Conservation (phyloP, 768 basidiomycete genomes). For the Leccinum imitatum region DNA sequence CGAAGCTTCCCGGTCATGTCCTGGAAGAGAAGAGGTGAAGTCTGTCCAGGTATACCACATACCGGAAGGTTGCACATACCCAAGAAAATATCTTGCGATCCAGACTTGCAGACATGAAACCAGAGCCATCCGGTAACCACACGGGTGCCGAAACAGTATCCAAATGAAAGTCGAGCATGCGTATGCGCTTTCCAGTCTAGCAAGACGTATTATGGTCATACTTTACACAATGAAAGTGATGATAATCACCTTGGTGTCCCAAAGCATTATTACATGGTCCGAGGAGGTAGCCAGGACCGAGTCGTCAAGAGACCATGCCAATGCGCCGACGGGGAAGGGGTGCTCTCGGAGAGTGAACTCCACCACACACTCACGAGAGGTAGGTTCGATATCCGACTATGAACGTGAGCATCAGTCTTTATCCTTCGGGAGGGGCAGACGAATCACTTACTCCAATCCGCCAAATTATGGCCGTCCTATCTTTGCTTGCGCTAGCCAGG, state of each 20-base stretch:
- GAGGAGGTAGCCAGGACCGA: conserved; percentile 78
- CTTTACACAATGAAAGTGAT: not conserved
- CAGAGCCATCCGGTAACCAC: conserved; percentile 87
- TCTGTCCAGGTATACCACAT: not conserved
- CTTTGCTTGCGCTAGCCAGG: conserved; percentile 87
- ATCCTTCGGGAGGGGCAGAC: conserved; percentile 1
- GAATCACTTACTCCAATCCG: conserved; percentile 62
- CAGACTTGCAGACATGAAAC: conserved; percentile 86
- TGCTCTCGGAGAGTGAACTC: conserved; percentile 73
- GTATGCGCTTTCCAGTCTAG: conserved; percentile 75
- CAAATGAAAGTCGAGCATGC: too few relatives aligned
- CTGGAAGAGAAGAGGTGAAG: conserved; percentile 41
- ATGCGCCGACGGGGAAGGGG: conserved; percentile 69
- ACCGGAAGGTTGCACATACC: conserved; percentile 52
- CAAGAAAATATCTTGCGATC: conserved; percentile 83
- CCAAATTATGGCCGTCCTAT: conserved; percentile 90
- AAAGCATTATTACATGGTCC: conserved; percentile 81
- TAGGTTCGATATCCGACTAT: conserved; percentile 48
- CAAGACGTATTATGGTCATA: conserved; percentile 12
- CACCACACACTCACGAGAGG: conserved; percentile 57
- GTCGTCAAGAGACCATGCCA: conserved; percentile 95
- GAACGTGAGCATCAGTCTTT: conserved; percentile 4
- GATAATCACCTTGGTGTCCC: conserved; percentile 78
- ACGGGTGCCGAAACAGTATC: conserved; percentile 84
- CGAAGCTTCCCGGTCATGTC: conserved; percentile 69